A percentile compares a stretch with the other conserved stretches of the same genome.
These are phyloP conservation scores for Sindora glabra DNA, from an alignment of 306 rosid genomes.

Conservation along the genomic window DNA sequence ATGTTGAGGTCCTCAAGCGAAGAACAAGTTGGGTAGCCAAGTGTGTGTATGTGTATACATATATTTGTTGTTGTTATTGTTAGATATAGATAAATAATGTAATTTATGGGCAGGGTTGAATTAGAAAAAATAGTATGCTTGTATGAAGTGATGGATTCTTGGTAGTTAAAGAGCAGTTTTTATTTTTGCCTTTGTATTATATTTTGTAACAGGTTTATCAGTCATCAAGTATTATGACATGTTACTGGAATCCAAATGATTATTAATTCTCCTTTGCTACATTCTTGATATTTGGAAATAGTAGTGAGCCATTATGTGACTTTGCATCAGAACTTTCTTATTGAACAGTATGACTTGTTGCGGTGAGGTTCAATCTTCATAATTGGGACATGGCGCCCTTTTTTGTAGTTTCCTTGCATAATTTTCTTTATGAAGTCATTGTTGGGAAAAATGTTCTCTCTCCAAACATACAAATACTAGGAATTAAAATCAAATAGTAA, in stretches of 20 bases:
- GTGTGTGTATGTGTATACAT: too few relatives aligned
- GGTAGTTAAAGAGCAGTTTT: conserved; percentile 1
- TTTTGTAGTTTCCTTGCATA: too few relatives aligned
- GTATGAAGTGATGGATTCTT: conserved; percentile 9
- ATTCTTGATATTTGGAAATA: too few relatives aligned
- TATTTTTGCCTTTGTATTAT: conserved; percentile 13
- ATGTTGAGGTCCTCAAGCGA: not conserved
- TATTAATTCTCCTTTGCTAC: not conserved
- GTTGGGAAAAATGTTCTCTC: too few relatives aligned
- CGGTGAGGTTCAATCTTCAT: too few relatives aligned
- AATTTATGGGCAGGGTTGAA: not conserved
- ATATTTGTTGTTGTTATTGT: not conserved
- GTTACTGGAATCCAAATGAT: not conserved
- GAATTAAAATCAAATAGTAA: too few relatives aligned
- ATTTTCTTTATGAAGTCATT: too few relatives aligned
- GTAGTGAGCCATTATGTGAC: too few relatives aligned
- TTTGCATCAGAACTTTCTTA: too few relatives aligned
- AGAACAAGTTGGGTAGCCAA: not conserved
- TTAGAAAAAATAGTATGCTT: conserved; percentile 5
- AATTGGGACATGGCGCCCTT: too few relatives aligned
- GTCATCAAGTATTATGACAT: not conserved
- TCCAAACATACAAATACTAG: too few relatives aligned
- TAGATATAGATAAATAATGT: not conserved
- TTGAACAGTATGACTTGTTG: too few relatives aligned
- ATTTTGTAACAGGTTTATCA: conserved; percentile 4